phyloP scores from a whole-genome alignment of 2,329 filamentous ascomycete genomes.

The Salinomyces thailandicus region DNA sequence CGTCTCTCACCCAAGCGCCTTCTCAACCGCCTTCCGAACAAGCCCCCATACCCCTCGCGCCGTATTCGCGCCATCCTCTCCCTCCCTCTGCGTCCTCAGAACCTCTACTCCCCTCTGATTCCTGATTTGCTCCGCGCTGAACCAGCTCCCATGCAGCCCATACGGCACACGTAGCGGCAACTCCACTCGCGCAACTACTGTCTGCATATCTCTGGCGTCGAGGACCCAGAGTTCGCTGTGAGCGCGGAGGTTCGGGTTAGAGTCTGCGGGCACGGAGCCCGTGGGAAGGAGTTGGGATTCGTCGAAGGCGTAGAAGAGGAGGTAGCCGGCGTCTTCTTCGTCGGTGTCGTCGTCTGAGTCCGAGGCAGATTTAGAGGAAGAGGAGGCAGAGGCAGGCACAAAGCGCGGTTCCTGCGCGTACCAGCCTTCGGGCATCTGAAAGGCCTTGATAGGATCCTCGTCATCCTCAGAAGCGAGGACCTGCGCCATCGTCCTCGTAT shows the following conservation, averaged over 20 bases:
- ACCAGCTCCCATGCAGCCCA: conserved; percentile 56
- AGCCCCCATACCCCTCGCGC: no score
- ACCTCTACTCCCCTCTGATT: conserved; percentile 36
- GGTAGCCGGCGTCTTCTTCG: conserved; percentile 55
- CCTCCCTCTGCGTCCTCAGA: no score
- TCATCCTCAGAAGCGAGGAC: conserved; percentile 36
- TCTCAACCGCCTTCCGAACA: no score
- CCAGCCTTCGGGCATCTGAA: conserved; percentile 49
- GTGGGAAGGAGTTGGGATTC: conserved; percentile 40
- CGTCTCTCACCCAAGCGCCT: no score
- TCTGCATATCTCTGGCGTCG: conserved; percentile 51
- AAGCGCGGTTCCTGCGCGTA: conserved; percentile 60
- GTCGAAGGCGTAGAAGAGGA: conserved; percentile 61
- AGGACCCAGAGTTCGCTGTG: conserved; percentile 59
- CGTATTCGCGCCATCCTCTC: no score
- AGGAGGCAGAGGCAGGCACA: conserved; percentile 33
- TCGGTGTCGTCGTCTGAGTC: not conserved
- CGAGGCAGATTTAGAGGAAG: conserved; percentile 8
- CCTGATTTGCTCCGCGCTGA: conserved; percentile 42
- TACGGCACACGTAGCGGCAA: conserved; percentile 61
- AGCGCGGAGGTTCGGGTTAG: conserved; percentile 27
- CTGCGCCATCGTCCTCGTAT: conserved; percentile 44
- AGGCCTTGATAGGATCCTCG: conserved; percentile 45
- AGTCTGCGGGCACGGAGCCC: conserved; percentile 29
- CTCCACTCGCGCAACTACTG: conserved; percentile 47